Percentiles rank a stretch among this genome's conserved stretches.
Conservation (phyloP, 2,329 filamentous ascomycete genomes). For the Aschersonia sp. region DNA sequence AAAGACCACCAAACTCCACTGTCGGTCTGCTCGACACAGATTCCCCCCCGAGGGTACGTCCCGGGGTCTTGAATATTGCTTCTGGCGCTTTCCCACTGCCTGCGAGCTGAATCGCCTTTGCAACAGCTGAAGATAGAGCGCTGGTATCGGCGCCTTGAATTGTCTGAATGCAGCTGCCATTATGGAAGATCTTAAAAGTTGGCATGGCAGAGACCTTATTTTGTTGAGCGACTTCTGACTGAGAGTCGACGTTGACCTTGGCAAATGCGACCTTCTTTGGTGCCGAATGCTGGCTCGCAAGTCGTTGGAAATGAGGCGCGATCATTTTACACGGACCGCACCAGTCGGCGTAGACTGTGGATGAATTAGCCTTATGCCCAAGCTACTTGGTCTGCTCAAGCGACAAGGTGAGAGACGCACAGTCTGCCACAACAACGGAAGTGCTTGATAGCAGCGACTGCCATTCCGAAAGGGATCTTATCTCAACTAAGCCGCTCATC, state of each 20-base stretch:
- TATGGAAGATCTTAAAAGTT: constrained; percentile 84
- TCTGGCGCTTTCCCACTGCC: constrained; percentile 26
- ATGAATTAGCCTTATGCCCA: constrained; percentile 92
- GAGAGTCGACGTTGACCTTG: constrained; percentile 10
- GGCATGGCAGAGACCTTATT: constrained; percentile 77
- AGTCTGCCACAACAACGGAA: constrained; percentile 77
- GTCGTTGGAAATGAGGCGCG: constrained; percentile 37
- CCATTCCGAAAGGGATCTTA: constrained; percentile 58
- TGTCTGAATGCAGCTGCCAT: constrained; percentile 56
- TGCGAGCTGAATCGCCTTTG: constrained; percentile 47
- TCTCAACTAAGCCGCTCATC: constrained; percentile 35
- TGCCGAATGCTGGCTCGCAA: constrained; percentile 11
- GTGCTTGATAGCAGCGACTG: constrained; percentile 56
- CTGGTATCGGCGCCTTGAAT: constrained; percentile 70
- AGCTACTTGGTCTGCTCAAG: constrained; percentile 35
- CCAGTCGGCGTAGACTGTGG: constrained; percentile 51
- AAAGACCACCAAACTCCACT: constrained; percentile 24
- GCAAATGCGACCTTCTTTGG: constrained; percentile 10
- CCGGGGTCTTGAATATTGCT: constrained; percentile 34
- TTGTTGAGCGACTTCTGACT: constrained; percentile 35
- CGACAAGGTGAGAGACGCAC: constrained; percentile 34
- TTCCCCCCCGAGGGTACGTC: constrained; percentile 40
- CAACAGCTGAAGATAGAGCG: constrained; percentile 61
- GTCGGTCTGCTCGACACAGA: constrained; percentile 9
- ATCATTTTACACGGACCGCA: constrained; percentile 35